Evolutionary conservation across 1,284 basidiomycete species (phyloP), one percentile per base, ranked within the genome.

Genomic region (Pseudozyma tsukubaensis): DNA sequence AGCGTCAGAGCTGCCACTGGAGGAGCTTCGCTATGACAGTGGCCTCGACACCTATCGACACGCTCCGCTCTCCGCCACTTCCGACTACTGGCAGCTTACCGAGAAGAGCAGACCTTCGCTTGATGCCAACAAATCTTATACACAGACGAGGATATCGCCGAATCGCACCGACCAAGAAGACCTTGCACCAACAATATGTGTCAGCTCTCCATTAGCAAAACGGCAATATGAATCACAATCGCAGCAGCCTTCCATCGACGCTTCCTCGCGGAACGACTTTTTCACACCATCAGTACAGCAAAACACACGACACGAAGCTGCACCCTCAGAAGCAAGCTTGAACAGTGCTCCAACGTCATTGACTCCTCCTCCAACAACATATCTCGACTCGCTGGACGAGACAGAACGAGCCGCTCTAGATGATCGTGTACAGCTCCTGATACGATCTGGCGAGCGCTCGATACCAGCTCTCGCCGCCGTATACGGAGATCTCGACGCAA

Each of bases 381-480:
- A 63, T 49, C 50, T 70, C 50, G 61, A 64, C 21, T 44, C 60
- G 12, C 48, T 76, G 1, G 21, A 47, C 8, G 36, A 48, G 6
- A 8, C 24, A 11, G n/a, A 47, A 0, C 24, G 37, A 36, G 39
- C 39, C 4, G 52, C 54, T 6, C 36, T 71, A 12, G 50, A 67
- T 11, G 35, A 59, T 9, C 59, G 54, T 8, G 36, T 65, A 6
- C 43, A 39, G 1, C 52, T 66, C 0, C 53, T 68, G 3, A 39
- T 62, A 4, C 54, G 50, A 39, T 71, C 64, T 12, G 73, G 73
- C 10, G 65, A 66, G 49, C 66, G 24, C 18, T 71, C 57, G 34
- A 69, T 60, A 57, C 40, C 51, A 19, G 63, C 53, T 11, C 42
- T 70, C 5, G 44, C 44, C 32, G 53, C 54, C 42, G 60, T 37